Base-by-base conservation (phyloP, 345 rosid species). In the Gossypium turneri region DNA sequence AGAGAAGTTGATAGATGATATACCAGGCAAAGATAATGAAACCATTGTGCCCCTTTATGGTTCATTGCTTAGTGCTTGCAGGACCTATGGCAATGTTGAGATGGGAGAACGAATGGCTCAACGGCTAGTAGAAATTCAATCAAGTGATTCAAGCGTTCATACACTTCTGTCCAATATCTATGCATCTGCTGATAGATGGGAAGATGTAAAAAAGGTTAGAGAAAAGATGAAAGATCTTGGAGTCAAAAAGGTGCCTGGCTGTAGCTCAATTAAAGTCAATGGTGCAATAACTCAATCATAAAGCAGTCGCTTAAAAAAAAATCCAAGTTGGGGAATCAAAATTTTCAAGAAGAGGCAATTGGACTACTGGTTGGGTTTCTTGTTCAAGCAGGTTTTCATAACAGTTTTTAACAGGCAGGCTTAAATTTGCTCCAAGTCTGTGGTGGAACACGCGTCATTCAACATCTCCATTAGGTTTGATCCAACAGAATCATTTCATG, bases 181-280 rank as follows among this genome's bases (percentile, higher is more conserved):
- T 64, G 97, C 93, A 47, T 84, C 83, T 41, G 87, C 88, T 5
- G 77, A 86, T 65, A 88, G 87, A 84, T 88, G 98, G 97, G 91
- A 88, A 74, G 97, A 92, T 78, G 91, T 82, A 25, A 86, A 77
- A 13, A 85, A 62, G 70, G 89, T 87, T 77, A 89, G 97, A 81
- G 79, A 66, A 81, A 83, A 82, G 78, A 92, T 94, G 98, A 90
- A 88, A 79, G 86, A 82, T 75, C 84, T 88, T 17, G 91, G 94
- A 61, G 84, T 92, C 7, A 84, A 71, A 79, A 92, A 88, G 87
- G 75, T 84, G 51, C 94, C 97, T 22, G 98, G 97, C 44, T 90
- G 94, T 62, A 90, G 97, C 81, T 87, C 90, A 27, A 66, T 92
- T 1, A 87, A 90, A 82, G 81, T 85, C 58, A 77, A 86, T 52